Percentiles rank a stretch among this genome's conserved stretches.
phyloP scores from a whole-genome alignment of 2,329 filamentous ascomycete species.

The Pseudogymnoascus sp. region DNA sequence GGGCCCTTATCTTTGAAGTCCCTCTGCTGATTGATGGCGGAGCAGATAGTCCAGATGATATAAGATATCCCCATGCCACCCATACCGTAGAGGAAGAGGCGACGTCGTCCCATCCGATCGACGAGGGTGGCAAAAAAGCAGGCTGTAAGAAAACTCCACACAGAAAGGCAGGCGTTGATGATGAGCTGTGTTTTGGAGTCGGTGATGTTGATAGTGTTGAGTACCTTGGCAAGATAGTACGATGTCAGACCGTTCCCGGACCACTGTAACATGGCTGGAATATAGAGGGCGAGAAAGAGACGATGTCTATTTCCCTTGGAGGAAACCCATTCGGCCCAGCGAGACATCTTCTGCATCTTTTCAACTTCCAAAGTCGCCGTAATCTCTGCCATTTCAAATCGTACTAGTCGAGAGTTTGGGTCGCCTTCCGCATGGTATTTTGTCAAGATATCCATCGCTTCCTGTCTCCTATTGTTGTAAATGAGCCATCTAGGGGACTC shows the following conservation, averaged over 20 bases:
- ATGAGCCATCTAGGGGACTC: constrained; percentile 34
- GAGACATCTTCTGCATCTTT: constrained; percentile 34
- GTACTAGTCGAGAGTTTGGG: constrained; percentile 34
- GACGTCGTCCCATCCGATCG: constrained; percentile 35
- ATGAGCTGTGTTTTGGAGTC: constrained; percentile 19
- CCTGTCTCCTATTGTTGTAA: constrained; percentile 28
- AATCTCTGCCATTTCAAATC: constrained; percentile 27
- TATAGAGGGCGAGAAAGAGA: constrained; percentile 14
- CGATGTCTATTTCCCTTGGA: constrained; percentile 15
- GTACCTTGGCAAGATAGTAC: constrained; percentile 32
- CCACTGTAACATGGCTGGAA: constrained; percentile 13
- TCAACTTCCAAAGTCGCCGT: constrained; percentile 31
- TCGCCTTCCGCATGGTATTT: constrained; percentile 42
- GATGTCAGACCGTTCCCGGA: constrained; percentile 21
- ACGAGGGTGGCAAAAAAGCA: constrained; percentile 30
- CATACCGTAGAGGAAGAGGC: constrained; percentile 42
- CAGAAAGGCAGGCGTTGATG: constrained; percentile 25
- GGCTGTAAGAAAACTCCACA: constrained; percentile 27
- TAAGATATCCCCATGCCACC: constrained; percentile 30
- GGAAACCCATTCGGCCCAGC: constrained; percentile 8
- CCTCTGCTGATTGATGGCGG: constrained; percentile 33
- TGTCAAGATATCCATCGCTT: constrained; percentile 34
- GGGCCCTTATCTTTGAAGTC: constrained; percentile 29
- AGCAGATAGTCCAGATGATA: constrained; percentile 24
- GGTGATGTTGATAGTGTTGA: constrained; percentile 22